Evolutionary conservation across 1,284 basidiomycete species (phyloP).

Genomic region (Waitea zeae): DNA sequence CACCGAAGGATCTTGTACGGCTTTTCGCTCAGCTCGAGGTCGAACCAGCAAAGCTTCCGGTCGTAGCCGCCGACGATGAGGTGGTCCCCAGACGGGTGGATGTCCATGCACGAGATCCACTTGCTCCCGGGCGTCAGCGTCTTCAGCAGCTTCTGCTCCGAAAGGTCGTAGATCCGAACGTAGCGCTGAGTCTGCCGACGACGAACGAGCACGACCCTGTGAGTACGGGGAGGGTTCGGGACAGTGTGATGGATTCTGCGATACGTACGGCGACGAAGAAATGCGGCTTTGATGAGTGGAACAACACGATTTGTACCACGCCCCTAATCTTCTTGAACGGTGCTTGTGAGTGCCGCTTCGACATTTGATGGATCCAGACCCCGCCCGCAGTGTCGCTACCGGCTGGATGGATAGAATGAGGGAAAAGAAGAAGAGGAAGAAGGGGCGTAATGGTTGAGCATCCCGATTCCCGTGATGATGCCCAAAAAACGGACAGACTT

Average conservation of each 20-base stretch:
- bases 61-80: slow-evolving; percentile 96
- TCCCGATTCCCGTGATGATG: neutral
- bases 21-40: slow-evolving; percentile 87
- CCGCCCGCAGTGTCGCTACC: slow-evolving; percentile 46
- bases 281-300: slow-evolving; percentile 89
- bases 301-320: slow-evolving; percentile 76
- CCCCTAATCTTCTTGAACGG: slow-evolving; percentile 95
- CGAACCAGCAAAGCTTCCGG: slow-evolving; percentile 96
- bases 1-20: slow-evolving; percentile 93
- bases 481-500: slow-evolving; percentile 15
- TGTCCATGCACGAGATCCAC: slow-evolving; percentile 95
- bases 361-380: slow-evolving; percentile 91
- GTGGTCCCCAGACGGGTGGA: slow-evolving; percentile 93
- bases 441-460: no score
- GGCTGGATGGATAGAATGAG: no score
- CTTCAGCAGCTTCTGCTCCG: slow-evolving; percentile 85
- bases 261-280: slow-evolving; percentile 88
- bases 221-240: neutral
- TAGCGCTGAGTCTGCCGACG: slow-evolving; percentile 80
- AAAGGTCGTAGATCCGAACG: slow-evolving; percentile 88
- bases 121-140: slow-evolving; percentile 85
- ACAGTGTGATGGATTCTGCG: no score
- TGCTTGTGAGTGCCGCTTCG: slow-evolving; percentile 87
- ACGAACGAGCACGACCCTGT: neutral
- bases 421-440: no score